Percentiles rank a stretch among this genome's conserved stretches.
Conservation (phyloP, 352 stramenopile genomes). For the Pythium pyrilobum region DNA sequence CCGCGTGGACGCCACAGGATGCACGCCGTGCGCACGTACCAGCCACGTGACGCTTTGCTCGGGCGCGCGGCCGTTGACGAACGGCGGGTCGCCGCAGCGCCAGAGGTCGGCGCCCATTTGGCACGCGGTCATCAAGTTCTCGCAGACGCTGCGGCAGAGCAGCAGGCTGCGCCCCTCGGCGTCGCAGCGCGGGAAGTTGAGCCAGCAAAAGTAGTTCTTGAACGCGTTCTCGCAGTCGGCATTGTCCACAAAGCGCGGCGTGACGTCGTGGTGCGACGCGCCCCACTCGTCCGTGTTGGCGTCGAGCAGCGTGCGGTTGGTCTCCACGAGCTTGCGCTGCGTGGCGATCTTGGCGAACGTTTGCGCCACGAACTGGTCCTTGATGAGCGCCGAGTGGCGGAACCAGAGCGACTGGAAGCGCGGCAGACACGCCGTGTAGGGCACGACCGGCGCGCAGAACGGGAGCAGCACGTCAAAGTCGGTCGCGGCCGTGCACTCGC, state of each 20-base stretch:
- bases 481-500: conserved; percentile 43
- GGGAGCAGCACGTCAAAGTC: conserved; percentile 69
- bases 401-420: conserved; percentile 71
- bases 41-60: conserved; percentile 38
- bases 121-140: conserved; percentile 89
- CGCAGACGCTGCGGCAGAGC: conserved; percentile 85
- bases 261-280: conserved; percentile 36
- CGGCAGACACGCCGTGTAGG: conserved; percentile 69
- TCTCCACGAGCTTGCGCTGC: conserved; percentile 61
- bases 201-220: conserved; percentile 86
- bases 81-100: conserved; percentile 77
- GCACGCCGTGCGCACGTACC: conserved; percentile 24
- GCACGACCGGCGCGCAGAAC: conserved; percentile 65
- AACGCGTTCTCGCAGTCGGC: conserved; percentile 89
- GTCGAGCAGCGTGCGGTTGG: conserved; percentile 51
- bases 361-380: conserved; percentile 64
- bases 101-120: conserved; percentile 81
- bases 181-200: conserved; percentile 91
- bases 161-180: conserved; percentile 71
- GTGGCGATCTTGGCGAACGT: conserved; percentile 58
- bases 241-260: conserved; percentile 80
- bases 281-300: conserved; percentile 70
- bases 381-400: conserved; percentile 70
- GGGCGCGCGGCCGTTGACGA: conserved; percentile 57
- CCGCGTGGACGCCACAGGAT: not conserved